Evolutionary conservation across 1,284 basidiomycete genomes (phyloP), one percentile per base, ranked within the genome.

Genomic region (Trichosporon ovoides): DNA sequence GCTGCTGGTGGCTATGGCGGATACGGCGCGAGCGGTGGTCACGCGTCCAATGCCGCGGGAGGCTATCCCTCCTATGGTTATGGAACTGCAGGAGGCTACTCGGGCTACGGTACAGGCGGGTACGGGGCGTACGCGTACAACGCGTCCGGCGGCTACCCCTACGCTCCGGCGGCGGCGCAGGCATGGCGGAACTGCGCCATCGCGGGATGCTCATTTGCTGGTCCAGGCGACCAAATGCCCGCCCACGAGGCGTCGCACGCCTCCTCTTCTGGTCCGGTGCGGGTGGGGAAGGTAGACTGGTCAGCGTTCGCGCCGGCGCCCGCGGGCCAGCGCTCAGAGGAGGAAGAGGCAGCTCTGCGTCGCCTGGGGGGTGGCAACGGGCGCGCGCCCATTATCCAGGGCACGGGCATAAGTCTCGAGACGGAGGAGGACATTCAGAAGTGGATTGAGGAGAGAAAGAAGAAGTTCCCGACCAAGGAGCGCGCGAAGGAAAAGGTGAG

Each of bases 161-260:
- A 52, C 38, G 22, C 37, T 3, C 20, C 5, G 14, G 14, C 24
- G 16, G 14, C 3, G 13, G 22, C 24, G 24, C 43, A 48, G 11
- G 43, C 43, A 7, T 48, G 43, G 43, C 43, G 43, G 14, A 48
- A 48, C 43, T 48, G 43, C 43, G 16, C 43, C 22, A 16, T 28
- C 24, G 43, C 24, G 16, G 43, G 43, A 14, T 48, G 43, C 28
- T 48, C 75, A 9, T 96, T 91, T 69, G 80, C 81, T 28, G 91
- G 89, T 22, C 85, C 88, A 7, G 80, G 81, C 38, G 88, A 88
- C 68, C 80, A 84, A 28, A 84, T 94, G 5, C 86, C 90, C 71
- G 81, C 82, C 19, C 92, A 95, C 72, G 89, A 87, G 92, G 91
- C 84, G 92, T 95, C 71, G 81, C 91, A 19, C 92, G 94, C 75